Evolutionary conservation across 2,329 filamentous ascomycete genomes (phyloP).

Genomic region (Chaetomiaceae sp.): DNA sequence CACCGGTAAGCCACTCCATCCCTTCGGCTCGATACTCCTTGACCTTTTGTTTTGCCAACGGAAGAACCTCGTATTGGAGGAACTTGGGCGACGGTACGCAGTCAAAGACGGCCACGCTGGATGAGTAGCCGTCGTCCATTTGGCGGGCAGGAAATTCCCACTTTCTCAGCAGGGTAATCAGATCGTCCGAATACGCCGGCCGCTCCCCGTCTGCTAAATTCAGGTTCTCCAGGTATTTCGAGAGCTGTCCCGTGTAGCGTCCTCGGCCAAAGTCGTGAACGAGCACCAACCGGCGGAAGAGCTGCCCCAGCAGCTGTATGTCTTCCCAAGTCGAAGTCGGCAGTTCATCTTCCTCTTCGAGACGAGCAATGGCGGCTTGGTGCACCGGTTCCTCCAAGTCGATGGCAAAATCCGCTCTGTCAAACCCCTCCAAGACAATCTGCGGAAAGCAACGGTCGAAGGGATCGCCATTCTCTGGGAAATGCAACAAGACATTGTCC

Average conservation of each 20-base stretch:
- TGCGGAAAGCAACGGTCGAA: constrained; percentile 9
- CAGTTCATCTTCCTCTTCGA: neutral
- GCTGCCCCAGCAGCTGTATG: constrained; percentile 5
- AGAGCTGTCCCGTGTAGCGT: too few species aligned
- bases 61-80: neutral
- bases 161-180: neutral
- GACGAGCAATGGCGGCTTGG: neutral
- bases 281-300: constrained; percentile 9
- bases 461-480: neutral
- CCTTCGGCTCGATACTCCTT: neutral
- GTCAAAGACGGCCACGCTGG: neutral
- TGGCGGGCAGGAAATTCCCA: neutral
- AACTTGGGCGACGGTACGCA: neutral
- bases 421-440: constrained; percentile 15
- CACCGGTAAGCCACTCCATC: neutral
- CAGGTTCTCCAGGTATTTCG: too few species aligned
- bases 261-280: neutral
- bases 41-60: neutral
- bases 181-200: neutral
- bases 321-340: constrained; percentile 1
- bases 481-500: constrained; percentile 16
- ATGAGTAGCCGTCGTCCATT: neutral
- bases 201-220: neutral
- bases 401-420: neutral
- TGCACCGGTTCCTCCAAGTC: neutral